Conservation (phyloP, 73 alveolate genomes). For the Symbiodinium natans region DNA sequence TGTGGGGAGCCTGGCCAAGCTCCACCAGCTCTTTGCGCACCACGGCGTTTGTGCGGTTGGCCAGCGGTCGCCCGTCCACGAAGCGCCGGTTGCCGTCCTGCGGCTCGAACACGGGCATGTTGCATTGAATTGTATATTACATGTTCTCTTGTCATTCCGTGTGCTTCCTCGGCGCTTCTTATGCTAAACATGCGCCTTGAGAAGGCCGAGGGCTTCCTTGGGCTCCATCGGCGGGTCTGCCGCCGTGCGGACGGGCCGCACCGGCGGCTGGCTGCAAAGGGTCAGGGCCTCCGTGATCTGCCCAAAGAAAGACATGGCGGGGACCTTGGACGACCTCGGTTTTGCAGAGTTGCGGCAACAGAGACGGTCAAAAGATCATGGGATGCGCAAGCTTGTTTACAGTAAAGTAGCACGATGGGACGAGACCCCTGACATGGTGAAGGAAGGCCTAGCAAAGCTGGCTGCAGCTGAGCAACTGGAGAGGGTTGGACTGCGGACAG, state of each 20-base stretch:
- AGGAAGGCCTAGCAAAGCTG: too few relatives aligned
- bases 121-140: too few relatives aligned
- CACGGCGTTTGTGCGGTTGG: not conserved
- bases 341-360: too few relatives aligned
- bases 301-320: slow-evolving; percentile 12
- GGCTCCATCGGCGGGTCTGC: slow-evolving; percentile 75
- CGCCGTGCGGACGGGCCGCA: slow-evolving; percentile 49
- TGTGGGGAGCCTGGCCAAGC: slow-evolving; percentile 63
- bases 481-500: too few relatives aligned
- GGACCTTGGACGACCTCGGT: too few relatives aligned
- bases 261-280: slow-evolving; percentile 27
- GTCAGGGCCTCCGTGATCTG: slow-evolving; percentile 49
- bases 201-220: slow-evolving; percentile 27
- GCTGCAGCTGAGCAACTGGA: too few relatives aligned
- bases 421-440: too few relatives aligned
- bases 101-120: too few relatives aligned
- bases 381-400: not conserved
- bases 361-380: not conserved
- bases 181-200: not conserved
- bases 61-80: slow-evolving; percentile 32
- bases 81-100: slow-evolving; percentile 80
- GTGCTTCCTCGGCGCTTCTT: not conserved
- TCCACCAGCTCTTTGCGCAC: slow-evolving; percentile 60
- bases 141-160: not conserved
- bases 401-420: too few relatives aligned